Percentiles rank a stretch among this genome's conserved stretches.
phyloP scores from a whole-genome alignment of 306 rosid genomes.

The Gastrolobium bilobum region DNA sequence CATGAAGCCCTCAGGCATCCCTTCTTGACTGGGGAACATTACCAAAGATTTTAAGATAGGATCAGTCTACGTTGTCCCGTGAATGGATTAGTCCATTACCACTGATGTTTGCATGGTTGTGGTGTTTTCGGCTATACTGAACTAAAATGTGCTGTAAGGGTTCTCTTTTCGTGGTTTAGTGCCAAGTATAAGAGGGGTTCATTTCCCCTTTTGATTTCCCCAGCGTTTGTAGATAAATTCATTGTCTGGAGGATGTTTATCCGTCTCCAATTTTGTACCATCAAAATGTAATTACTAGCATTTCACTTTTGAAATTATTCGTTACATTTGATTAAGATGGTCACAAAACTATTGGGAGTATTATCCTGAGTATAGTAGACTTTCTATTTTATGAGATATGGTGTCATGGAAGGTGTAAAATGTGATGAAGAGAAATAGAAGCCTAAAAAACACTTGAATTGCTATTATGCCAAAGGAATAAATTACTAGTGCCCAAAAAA shows the following conservation, averaged over 20 bases:
- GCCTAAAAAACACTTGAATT: too few relatives aligned
- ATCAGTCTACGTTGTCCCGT: slow-evolving; percentile 7
- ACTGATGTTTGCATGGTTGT: slow-evolving; percentile 26
- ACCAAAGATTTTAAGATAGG: slow-evolving; percentile 53
- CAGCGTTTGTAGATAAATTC: slow-evolving; percentile 51
- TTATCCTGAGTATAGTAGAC: too few relatives aligned
- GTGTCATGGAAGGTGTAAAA: too few relatives aligned
- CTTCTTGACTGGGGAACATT: slow-evolving; percentile 65
- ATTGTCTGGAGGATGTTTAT: slow-evolving; percentile 49
- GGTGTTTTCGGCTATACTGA: slow-evolving; percentile 27
- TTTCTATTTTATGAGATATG: too few relatives aligned
- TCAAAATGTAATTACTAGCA: slow-evolving; percentile 39
- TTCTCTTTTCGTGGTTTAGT: slow-evolving; percentile 8
- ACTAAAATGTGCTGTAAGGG: slow-evolving; percentile 18
- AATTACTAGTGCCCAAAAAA: too few relatives aligned
- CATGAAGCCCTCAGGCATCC: slow-evolving; percentile 79
- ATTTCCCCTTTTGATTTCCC: neutral
- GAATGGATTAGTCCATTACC: neutral
- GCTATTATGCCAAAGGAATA: too few relatives aligned
- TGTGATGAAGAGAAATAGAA: too few relatives aligned
- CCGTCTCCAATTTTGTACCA: slow-evolving; percentile 53
- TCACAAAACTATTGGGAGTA: too few relatives aligned
- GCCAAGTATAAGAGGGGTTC: slow-evolving; percentile 27
- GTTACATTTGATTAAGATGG: too few relatives aligned
- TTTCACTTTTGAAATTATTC: neutral